Evolutionary conservation across 257 asterid species (phyloP).

Genomic region (Nicotiana attenuata): DNA sequence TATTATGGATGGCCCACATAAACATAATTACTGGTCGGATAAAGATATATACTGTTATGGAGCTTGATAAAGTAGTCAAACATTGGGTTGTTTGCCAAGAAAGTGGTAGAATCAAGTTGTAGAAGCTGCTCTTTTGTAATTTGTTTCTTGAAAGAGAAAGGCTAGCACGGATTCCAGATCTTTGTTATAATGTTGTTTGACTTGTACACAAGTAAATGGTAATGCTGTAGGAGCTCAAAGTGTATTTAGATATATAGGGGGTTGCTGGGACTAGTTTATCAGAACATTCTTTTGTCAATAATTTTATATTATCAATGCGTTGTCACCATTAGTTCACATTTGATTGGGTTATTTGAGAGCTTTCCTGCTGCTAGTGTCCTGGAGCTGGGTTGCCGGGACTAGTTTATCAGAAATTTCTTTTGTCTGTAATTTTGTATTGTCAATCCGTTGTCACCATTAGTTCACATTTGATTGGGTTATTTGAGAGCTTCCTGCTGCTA

Average conservation of each 20-base stretch:
- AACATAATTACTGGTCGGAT: neutral
- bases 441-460: neutral
- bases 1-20: neutral
- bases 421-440: neutral
- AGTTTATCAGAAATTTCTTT: constrained; percentile 2
- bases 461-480: neutral
- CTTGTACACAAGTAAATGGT: neutral
- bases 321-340: neutral
- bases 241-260: neutral
- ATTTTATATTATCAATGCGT: neutral
- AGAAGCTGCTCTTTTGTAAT: neutral
- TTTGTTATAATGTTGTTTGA: neutral
- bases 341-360: neutral
- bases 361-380: no score
- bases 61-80: neutral
- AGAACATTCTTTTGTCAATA: neutral
- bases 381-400: neutral
- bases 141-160: neutral
- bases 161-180: neutral
- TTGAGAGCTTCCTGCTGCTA: neutral
- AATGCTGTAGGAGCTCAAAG: neutral
- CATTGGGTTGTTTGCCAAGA: neutral
- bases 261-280: neutral
- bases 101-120: neutral
- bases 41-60: neutral